Evolutionary conservation across 2,329 filamentous ascomycete species (phyloP).

Genomic region (Dothideomycetidae sp.): DNA sequence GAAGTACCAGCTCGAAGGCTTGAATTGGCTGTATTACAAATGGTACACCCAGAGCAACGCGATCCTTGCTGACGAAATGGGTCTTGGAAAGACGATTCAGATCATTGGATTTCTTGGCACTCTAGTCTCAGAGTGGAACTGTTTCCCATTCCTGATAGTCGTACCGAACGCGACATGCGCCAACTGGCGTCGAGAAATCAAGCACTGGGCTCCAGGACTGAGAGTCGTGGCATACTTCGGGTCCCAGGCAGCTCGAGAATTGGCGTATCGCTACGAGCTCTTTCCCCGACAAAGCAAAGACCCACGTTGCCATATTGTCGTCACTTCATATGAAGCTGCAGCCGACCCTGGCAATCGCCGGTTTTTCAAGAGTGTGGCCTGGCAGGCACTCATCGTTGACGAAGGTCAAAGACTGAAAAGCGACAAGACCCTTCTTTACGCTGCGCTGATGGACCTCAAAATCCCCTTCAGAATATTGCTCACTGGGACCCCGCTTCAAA

Average conservation of each 20-base stretch:
- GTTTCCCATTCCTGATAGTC: slow-evolving; percentile 85
- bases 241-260: slow-evolving; percentile 54
- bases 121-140: slow-evolving; percentile 46
- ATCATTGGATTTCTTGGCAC: slow-evolving; percentile 70
- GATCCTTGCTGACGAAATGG: slow-evolving; percentile 95
- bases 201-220: slow-evolving; percentile 75
- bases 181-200: slow-evolving; percentile 96
- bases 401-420: slow-evolving; percentile 95
- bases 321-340: slow-evolving; percentile 88
- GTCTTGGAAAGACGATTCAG: slow-evolving; percentile 92
- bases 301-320: slow-evolving; percentile 77
- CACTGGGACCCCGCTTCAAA: slow-evolving; percentile 83
- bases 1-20: slow-evolving; percentile 81
- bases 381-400: slow-evolving; percentile 82
- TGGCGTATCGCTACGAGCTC: slow-evolving; percentile 71
- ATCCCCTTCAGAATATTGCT: slow-evolving; percentile 75
- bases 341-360: slow-evolving; percentile 53
- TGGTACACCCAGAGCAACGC: slow-evolving; percentile 72
- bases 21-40: slow-evolving; percentile 91
- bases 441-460: slow-evolving; percentile 54
- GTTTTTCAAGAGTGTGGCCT: slow-evolving; percentile 58
- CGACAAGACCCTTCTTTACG: slow-evolving; percentile 71
- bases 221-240: slow-evolving; percentile 91
- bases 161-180: slow-evolving; percentile 90
- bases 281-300: slow-evolving; percentile 53